Evolutionary conservation across 257 asterid species (phyloP), one percentile per base, ranked within the genome.

Genomic region (Nicotiana otophora): DNA sequence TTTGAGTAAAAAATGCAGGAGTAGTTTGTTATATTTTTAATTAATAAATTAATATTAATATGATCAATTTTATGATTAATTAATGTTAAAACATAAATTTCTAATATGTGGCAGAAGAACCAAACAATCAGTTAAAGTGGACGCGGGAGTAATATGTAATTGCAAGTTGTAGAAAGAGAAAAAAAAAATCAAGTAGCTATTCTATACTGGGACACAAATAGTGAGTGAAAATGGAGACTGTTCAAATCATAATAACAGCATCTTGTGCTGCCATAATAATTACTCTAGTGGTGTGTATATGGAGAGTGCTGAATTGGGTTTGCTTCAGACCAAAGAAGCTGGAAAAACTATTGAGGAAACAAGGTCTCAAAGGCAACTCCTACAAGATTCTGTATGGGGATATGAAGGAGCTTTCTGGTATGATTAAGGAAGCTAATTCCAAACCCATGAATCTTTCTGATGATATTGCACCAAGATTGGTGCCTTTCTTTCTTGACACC

Each of bases 281-380:
- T 67, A 2, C 10, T 36, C 17, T 68, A 28, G n/a, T 79, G 19
- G 60, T 83, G 65, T 78, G 77, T 83, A 2, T 20, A 39, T 85
- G 80, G 69, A 42, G 11, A 77, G 54, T 31, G 3, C 16, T 81
- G 77, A 82, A 82, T 5, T 85, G 83, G 87, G 19, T 46, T 10
- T 85, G 85, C 85, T 58, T 85, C 23, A 20, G 17, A 10, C 87
- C 87, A 23, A 81, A 77, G 36, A 85, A 7, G 63, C 63, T 77
- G 17, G 85, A 85, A 69, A 85, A 66, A 15, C 7, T 7, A 14
- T 66, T 85, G n/a, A 48, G 55, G 23, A 7, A 81, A 16, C 85
- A 86, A 53, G 90, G 93, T 11, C 84, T 88, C 54, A 82, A 20
- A 4, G 93, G 90, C 3, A 85, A 83, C 48, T 31, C 86, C 3